Evolutionary conservation across 2,329 filamentous ascomycete species (phyloP), one percentile per base, ranked within the genome.

Genomic region (Paecilomyces niveus): DNA sequence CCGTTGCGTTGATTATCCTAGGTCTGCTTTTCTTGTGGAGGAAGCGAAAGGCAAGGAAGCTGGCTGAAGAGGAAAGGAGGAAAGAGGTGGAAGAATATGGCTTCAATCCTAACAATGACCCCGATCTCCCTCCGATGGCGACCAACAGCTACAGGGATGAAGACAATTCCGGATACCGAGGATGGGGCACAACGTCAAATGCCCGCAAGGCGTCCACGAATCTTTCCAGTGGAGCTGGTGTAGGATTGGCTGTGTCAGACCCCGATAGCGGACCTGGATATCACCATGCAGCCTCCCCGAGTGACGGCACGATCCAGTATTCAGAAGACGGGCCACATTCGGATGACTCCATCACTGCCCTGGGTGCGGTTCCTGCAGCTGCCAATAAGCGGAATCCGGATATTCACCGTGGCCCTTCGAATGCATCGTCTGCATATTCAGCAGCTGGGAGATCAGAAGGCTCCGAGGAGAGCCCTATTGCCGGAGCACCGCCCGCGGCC

Each of bases 1-100:
- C 88, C 1, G 91, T 97, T 39, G 91, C 90, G 1, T 75, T 96
- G 18, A 80, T 97, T 22, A 85, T 93, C 2, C 74, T 93, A 8
- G 85, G 84, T 2, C 89, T 86, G 6, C 80, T 97, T 29, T 92
- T 89, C 73, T 85, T 93, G 69, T 99, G 92, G 91, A 86, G 90
- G 71, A 92, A 86, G 78, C 88, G 92, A 62, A 96, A 95, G 78
- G 87, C 89, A 68, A 86, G 87, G 63, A 94, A 91, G 79, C 85
- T 86, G 62, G 89, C 88, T 13, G 91, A 94, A 70, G 94, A 97
- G 71, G 86, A 92, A 67, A 85, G 94, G 55, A 85, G 92, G 63
- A 97, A 97, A 78, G 94, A 99, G 75, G 92, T 97, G 10, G 93
- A 97, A 73, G 94, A 97, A 71, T 97, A 97, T 72, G 88, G 89